Evolutionary conservation across 768 basidiomycete species (phyloP).

Genomic region (Coprinopsis sp.): DNA sequence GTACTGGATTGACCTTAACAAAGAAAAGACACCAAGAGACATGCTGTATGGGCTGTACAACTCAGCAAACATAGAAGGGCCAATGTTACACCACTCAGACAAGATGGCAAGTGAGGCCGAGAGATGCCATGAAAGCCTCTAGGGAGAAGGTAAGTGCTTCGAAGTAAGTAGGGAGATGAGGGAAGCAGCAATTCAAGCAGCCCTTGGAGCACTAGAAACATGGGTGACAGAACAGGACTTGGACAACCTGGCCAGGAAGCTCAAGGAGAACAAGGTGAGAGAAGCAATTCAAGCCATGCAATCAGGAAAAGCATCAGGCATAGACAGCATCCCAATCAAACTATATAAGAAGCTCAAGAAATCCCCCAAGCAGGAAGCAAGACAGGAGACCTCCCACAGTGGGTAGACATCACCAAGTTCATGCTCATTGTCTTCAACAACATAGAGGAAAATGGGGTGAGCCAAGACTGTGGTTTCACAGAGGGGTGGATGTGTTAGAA

Average conservation of each 20-base stretch:
- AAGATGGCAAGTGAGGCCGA: conserved; percentile 30
- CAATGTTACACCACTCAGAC: conserved; percentile 11
- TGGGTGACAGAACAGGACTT: background rate
- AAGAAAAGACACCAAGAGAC: too few relatives aligned
- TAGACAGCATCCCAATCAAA: conserved; percentile 23
- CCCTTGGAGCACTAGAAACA: background rate
- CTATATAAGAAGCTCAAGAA: conserved; percentile 18
- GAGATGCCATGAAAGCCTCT: conserved; percentile 25
- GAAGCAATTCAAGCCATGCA: conserved; percentile 1
- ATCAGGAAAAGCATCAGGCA: conserved; percentile 12
- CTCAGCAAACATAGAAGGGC: too few relatives aligned
- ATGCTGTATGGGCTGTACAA: too few relatives aligned
- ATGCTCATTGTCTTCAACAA: conserved; percentile 18
- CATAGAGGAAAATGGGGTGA: conserved; percentile 23
- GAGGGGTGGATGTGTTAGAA: too few relatives aligned
- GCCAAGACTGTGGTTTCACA: conserved; percentile 13
- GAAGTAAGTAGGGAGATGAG: conserved; percentile 1
- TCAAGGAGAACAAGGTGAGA: background rate
- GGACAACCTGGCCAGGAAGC: background rate
- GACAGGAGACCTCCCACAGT: conserved; percentile 6
- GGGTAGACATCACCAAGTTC: conserved; percentile 5
- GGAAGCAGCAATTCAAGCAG: conserved; percentile 3
- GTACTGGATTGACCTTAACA: too few relatives aligned
- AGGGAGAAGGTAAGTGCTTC: conserved; percentile 11
- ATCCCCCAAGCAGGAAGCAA: conserved; percentile 1